Percentiles rank a stretch among this genome's conserved stretches.
Evolutionary conservation across 805 yeast genomes (phyloP).

Genomic region (Ascoidea asiatica): DNA sequence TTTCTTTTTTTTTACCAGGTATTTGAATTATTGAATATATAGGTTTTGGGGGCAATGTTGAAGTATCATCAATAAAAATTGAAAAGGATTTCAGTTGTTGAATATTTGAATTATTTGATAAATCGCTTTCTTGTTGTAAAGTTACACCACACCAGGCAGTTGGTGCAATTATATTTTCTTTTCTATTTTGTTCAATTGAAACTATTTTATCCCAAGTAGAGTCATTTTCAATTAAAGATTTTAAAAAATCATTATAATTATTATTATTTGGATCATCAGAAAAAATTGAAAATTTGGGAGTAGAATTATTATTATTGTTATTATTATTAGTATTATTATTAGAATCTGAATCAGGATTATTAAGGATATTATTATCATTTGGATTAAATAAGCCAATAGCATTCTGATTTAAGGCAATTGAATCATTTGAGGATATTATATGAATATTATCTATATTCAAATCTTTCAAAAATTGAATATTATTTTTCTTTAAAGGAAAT

Average conservation of each 20-base stretch:
- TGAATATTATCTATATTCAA: slow-evolving; percentile 20
- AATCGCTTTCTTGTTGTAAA: slow-evolving; percentile 25
- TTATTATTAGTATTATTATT: slow-evolving; percentile 3
- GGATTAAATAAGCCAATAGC: slow-evolving; percentile 9
- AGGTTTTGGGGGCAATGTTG: slow-evolving; percentile 19
- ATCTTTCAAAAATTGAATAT: slow-evolving; percentile 18
- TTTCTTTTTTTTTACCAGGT: slow-evolving; percentile 50
- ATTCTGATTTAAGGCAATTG: no score
- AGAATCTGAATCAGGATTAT: slow-evolving; percentile 1
- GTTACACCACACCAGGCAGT: slow-evolving; percentile 54
- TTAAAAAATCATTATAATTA: neutral
- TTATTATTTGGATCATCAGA: slow-evolving; percentile 2
- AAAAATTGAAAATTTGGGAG: no score
- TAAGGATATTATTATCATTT: no score
- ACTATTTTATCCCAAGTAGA: slow-evolving; percentile 37
- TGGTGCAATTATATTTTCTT: slow-evolving; percentile 49
- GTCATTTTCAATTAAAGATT: slow-evolving; percentile 3
- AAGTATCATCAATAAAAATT: slow-evolving; percentile 26
- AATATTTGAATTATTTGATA: neutral
- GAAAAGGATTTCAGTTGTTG: slow-evolving; percentile 18
- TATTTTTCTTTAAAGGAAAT: no score
- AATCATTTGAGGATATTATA: slow-evolving; percentile 6
- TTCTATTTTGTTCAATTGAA: slow-evolving; percentile 32
- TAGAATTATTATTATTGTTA: slow-evolving; percentile 1
- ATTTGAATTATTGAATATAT: slow-evolving; percentile 35